Evolutionary conservation across 2,329 filamentous ascomycete genomes (phyloP), one percentile per base, ranked within the genome.

Genomic region (Paecilomyces sp.): DNA sequence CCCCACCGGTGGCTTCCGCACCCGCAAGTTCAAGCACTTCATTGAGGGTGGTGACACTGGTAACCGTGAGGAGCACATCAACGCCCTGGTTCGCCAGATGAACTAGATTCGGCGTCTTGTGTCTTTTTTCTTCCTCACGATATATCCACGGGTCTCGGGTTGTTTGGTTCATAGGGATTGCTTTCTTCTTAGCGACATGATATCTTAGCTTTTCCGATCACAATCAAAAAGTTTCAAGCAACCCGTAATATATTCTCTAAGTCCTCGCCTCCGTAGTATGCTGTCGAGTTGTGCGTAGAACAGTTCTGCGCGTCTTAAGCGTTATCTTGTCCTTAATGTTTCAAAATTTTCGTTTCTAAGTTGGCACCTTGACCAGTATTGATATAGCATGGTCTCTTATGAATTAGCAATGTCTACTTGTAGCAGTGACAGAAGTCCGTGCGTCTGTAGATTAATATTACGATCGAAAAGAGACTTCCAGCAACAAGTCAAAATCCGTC

Each of bases 21-120:
- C 89, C 73, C 86, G 94, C 82, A 99, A 97, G 86, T 97, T 97
- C 88, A 94, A 92, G 85, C 92, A 97, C 85, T 97, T 91, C 84
- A 90, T 97, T 66, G 90, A 97, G 85, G 94, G 93, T 81, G 94
- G 94, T 88, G 94, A 99, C 81, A 84, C 95, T 72, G 94, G 94
- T 79, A 97, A 99, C 88, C 90, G 94, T 70, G 94, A 99, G 85
- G 92, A 97, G 74, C 88, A 92, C 83, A 97, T 97, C 87, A 97
- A 97, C 82, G 84, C 81, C 74, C 87, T 97, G 76, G 89, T 99
- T 84, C 88, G 91, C 81, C 91, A 96, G 84, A 97, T 97, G 94
- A 97, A 97, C 87, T 99, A 95, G 71, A 70, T 67, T 67, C 36
- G 56, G 36, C 41, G n/a, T 33, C 4, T 22, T 53, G 6, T 28